These are phyloP conservation scores for Karstenula rhodostoma DNA, from an alignment of 2,329 filamentous ascomycete genomes.

Conservation along the genomic window DNA sequence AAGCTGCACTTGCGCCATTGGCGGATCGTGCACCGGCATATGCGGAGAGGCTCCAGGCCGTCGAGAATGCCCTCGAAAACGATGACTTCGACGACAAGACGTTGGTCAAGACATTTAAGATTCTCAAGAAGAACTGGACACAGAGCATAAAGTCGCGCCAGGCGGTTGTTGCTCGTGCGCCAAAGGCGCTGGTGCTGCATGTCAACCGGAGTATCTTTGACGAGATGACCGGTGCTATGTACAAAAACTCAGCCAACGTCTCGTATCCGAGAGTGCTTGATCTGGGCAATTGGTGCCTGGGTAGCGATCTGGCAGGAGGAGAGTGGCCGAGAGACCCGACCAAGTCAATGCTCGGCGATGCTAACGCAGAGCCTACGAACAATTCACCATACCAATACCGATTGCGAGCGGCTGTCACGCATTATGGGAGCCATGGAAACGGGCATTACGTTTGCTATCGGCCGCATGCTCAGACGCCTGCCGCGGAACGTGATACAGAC, in stretches of 20 bases:
- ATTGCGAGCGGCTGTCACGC: conserved; percentile 83
- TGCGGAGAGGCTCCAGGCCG: conserved; percentile 66
- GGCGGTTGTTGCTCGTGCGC: conserved; percentile 82
- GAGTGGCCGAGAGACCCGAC: conserved; percentile 75
- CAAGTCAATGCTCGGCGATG: conserved; percentile 75
- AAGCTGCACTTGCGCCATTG: conserved; percentile 47
- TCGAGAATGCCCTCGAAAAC: conserved; percentile 76
- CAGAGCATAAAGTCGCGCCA: conserved; percentile 88
- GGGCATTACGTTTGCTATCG: conserved; percentile 95
- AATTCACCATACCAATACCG: conserved; percentile 66
- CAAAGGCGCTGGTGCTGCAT: conserved; percentile 82
- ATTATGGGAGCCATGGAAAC: conserved; percentile 90
- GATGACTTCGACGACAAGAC: conserved; percentile 73
- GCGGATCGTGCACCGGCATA: conserved; percentile 53
- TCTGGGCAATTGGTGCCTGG: conserved; percentile 84
- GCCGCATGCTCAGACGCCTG: conserved; percentile 62
- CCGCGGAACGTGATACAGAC: conserved; percentile 17
- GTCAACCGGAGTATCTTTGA: conserved; percentile 93
- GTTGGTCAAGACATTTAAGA: conserved; percentile 55
- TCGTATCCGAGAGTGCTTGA: conserved; percentile 78
- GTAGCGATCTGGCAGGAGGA: conserved; percentile 65
- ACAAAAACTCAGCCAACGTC: conserved; percentile 84
- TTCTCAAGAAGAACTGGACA: conserved; percentile 70
- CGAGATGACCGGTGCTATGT: conserved; percentile 77
- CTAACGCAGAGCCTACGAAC: conserved; percentile 48